Percentiles rank a stretch among this genome's conserved stretches.
phyloP scores from a whole-genome alignment of 805 yeast species.

The Wickerhamomyces queroliae region DNA sequence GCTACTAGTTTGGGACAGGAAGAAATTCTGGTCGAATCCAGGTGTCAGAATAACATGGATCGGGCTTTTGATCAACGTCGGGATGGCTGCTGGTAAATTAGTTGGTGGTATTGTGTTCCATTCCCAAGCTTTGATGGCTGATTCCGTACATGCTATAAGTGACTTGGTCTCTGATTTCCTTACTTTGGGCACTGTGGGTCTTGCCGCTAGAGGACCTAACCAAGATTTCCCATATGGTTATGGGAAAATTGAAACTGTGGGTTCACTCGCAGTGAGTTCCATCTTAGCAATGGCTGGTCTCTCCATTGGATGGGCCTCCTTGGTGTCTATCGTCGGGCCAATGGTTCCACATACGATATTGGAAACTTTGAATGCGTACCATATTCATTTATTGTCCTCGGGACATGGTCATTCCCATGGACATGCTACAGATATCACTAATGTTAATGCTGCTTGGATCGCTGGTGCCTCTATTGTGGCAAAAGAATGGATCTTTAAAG shows the following conservation, averaged over 20 bases:
- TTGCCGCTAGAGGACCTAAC: constrained; percentile 57
- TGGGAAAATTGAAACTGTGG: constrained; percentile 90
- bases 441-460: constrained; percentile 93
- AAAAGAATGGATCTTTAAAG: constrained; percentile 83
- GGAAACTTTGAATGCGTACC: constrained; percentile 47
- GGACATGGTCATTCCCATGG: constrained; percentile 28
- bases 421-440: constrained; percentile 38
- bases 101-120: constrained; percentile 89
- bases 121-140: constrained; percentile 92
- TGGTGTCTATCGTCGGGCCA: constrained; percentile 62
- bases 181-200: constrained; percentile 83
- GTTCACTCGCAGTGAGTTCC: constrained; percentile 82
- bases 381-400: constrained; percentile 37
- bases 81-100: constrained; percentile 83
- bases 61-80: constrained; percentile 77
- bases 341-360: constrained; percentile 55
- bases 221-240: constrained; percentile 74
- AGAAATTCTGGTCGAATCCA: constrained; percentile 54
- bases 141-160: constrained; percentile 87
- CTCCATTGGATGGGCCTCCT: constrained; percentile 84
- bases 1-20: constrained; percentile 33
- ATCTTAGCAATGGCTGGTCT: constrained; percentile 83
- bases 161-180: constrained; percentile 87
- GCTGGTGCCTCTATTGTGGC: constrained; percentile 84
- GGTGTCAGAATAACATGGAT: constrained; percentile 92